Conservation (phyloP, 2,329 filamentous ascomycete species). For the Botrytis pseudocinerea region DNA sequence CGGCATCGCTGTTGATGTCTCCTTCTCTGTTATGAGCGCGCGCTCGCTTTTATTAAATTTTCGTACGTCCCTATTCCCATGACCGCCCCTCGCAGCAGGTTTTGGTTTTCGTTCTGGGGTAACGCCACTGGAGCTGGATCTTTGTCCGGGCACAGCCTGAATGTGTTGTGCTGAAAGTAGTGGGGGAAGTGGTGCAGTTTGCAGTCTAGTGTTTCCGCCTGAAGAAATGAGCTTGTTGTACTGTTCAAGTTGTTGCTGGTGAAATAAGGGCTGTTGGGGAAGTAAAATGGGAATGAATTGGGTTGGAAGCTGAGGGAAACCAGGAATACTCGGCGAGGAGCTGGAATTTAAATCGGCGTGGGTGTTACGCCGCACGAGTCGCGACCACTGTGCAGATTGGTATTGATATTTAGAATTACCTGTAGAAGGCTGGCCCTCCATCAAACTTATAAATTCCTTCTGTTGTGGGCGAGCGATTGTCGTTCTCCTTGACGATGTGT, state of each 20-base stretch:
- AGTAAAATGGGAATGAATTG: conserved; percentile 58
- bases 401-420: conserved; percentile 42
- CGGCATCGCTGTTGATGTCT: conserved; percentile 43
- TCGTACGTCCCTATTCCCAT: conserved; percentile 63
- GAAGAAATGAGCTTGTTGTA: conserved; percentile 67
- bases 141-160: conserved; percentile 51
- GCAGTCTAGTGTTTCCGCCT: conserved; percentile 51
- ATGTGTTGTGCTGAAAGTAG: conserved; percentile 57
- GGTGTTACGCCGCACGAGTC: conserved; percentile 42
- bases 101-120: conserved; percentile 40
- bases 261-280: conserved; percentile 58
- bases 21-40: conserved; percentile 61
- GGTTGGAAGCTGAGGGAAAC: conserved; percentile 41
- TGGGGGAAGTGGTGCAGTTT: conserved; percentile 56
- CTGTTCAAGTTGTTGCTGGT: conserved; percentile 62
- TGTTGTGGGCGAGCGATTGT: conserved; percentile 28
- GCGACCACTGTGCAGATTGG: conserved; percentile 42
- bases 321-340: conserved; percentile 35
- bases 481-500: conserved; percentile 8
- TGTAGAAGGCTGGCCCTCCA: conserved; percentile 41
- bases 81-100: conserved; percentile 52
- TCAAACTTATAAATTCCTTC: conserved; percentile 37
- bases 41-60: conserved; percentile 61
- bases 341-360: conserved; percentile 33
- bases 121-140: conserved; percentile 55